Base-by-base conservation (phyloP, 2,329 filamentous ascomycete species). In the Stenocarpella maydis region DNA sequence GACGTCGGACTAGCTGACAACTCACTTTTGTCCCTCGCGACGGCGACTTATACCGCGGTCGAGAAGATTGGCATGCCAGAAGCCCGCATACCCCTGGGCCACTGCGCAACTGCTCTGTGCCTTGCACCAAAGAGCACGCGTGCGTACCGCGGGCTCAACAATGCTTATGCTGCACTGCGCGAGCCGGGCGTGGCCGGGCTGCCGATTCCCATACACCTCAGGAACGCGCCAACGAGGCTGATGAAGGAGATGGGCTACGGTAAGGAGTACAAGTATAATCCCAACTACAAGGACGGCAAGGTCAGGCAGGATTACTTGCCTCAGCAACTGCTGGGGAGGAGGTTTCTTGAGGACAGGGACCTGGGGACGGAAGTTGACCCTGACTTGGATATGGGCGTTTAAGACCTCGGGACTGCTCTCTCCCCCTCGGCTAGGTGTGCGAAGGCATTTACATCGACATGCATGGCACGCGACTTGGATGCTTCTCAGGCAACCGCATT, bases 1-100 rank as follows among this genome's bases (percentile, higher is more conserved):
- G 96, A 99, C 76, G 89, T 98, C 47, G 96, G 95, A 0, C 83
- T 98, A 0, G 96, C 95, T 5, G 95, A 98, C 79, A 95, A 92
- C 79, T 87, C 86, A 10, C 87, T 98, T 79, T 86, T 99, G 0
- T 87, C 91, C 0, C 88, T 99, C 1, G 95, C 95, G 1, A 97
- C 93, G 0, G 91, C 94, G 0, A 88, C 95, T 2, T 97, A 97
- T 79, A 91, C 91, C 1, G 95, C 96, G 0, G 91, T 93, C 1
- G 93, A 98, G 80, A 95, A 96, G 79, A 92, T 99, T 65, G 96
- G 96, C 31, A 92, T 98, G 87, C 96, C 96, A 0, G 96, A 99
- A 81, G 95, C 94, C 21, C 88, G 95, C 10, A 98, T 98, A 75
- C 94, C 95, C 65, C 87, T 99, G 7, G 95, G 93, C 0, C 96